phyloP scores from a whole-genome alignment of 176 grass and related monocot species.

The Guadua angustifolia region DNA sequence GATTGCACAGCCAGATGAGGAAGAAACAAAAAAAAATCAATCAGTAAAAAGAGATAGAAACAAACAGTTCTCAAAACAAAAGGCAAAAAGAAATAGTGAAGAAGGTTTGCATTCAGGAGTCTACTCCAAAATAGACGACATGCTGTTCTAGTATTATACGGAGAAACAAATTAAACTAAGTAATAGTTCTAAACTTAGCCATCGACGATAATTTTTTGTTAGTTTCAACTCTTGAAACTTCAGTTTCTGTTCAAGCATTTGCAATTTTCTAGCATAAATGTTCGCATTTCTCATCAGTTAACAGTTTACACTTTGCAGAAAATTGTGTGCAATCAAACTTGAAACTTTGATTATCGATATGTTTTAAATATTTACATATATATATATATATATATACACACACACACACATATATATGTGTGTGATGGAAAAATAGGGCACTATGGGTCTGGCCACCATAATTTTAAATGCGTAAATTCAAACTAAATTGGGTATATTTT shows the following conservation, averaged over 20 bases:
- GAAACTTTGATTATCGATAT: no score
- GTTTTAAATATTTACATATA: no score
- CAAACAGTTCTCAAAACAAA: no score
- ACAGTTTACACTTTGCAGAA: neutral
- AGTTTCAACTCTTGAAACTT: neutral
- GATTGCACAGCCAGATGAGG: neutral
- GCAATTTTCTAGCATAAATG: neutral
- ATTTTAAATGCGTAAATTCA: no score
- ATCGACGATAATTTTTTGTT: neutral
- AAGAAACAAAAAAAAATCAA: neutral
- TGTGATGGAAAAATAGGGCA: no score
- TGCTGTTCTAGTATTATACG: neutral
- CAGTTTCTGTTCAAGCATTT: neutral
- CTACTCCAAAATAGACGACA: neutral
- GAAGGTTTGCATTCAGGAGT: neutral
- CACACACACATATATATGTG: no score
- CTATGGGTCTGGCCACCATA: no score
- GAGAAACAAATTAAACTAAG: neutral
- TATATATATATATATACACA: no score
- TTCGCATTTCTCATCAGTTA: neutral
- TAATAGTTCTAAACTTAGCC: neutral
- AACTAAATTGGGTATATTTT: no score
- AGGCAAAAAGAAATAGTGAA: neutral
- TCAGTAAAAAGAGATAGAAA: no score
- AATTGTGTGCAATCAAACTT: neutral